Percentiles rank a stretch among this genome's conserved stretches.
phyloP scores from a whole-genome alignment of 257 asterid species.

The Verbascum thapsus region DNA sequence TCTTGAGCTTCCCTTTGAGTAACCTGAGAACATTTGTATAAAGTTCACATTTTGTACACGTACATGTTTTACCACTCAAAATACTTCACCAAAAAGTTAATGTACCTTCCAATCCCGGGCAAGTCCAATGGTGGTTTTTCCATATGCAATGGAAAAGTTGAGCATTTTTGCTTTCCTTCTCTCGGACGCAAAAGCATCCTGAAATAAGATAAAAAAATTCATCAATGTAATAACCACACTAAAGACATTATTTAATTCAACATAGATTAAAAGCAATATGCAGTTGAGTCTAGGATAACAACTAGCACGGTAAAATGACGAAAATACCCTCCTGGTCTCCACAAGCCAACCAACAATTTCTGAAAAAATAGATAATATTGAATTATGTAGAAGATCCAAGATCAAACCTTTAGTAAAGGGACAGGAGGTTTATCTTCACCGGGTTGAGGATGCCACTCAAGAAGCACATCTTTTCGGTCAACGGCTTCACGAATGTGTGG shows the following conservation, averaged over 20 bases:
- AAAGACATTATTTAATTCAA: no score
- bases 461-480: conserved; percentile 68
- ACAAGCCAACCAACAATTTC: conserved; percentile 1
- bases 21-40: conserved; percentile 59
- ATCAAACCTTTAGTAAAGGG: conserved; percentile 84
- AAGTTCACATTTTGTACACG: conserved; percentile 11
- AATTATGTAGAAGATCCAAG: conserved; percentile 3
- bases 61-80: background rate
- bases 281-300: no score
- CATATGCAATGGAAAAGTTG: conserved; percentile 95
- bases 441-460: conserved; percentile 95
- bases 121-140: conserved; percentile 85
- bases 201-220: conserved; percentile 27
- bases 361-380: background rate
- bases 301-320: no score
- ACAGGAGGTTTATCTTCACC: conserved; percentile 91
- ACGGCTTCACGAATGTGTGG: conserved; percentile 87
- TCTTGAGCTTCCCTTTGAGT: conserved; percentile 89
- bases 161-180: conserved; percentile 99
- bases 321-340: no score
- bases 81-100: conserved; percentile 16
- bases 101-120: conserved; percentile 96
- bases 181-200: conserved; percentile 97
- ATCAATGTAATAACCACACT: no score
- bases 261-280: no score